These are phyloP conservation scores for Zygosaccharomyces kombuchaensis DNA, from an alignment of 805 yeast genomes.

Conservation along the genomic window DNA sequence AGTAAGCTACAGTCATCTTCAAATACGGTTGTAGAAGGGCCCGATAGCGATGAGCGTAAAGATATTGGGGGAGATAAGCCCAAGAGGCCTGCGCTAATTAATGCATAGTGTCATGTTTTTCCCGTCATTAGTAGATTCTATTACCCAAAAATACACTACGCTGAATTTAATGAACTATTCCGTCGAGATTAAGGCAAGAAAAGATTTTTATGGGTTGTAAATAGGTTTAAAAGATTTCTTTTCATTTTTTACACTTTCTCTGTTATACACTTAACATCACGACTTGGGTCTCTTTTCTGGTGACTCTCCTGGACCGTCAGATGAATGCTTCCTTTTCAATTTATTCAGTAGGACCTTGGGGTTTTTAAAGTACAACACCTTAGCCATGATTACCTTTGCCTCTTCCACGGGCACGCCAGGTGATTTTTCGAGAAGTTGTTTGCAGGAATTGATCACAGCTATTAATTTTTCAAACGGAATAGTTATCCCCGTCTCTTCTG, in stretches of 20 bases:
- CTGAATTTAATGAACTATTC: background rate
- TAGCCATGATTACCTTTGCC: constrained; percentile 58
- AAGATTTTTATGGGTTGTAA: constrained; percentile 2
- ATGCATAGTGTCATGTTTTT: constrained; percentile 17
- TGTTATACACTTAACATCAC: background rate
- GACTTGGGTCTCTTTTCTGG: constrained; percentile 2
- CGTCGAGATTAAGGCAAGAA: background rate
- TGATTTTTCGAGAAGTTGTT: constrained; percentile 40
- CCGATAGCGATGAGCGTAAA: constrained; percentile 44
- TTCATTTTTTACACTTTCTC: background rate
- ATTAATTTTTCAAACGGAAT: constrained; percentile 43
- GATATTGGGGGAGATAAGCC: constrained; percentile 35
- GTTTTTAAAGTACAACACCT: constrained; percentile 57
- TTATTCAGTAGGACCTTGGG: constrained; percentile 53
- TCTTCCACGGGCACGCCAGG: constrained; percentile 53
- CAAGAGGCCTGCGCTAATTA: constrained; percentile 31
- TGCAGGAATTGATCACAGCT: constrained; percentile 46
- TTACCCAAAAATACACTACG: background rate
- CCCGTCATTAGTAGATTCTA: constrained; percentile 5
- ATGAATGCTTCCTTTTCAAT: constrained; percentile 40
- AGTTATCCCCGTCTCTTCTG: constrained; percentile 6
- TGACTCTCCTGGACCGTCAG: constrained; percentile 1
- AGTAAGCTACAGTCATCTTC: constrained; percentile 64
- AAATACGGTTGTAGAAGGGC: constrained; percentile 67
- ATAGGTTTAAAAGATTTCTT: background rate